Evolutionary conservation across 495 filamentous ascomycete species (phyloP).

Genomic region (Neurospora intermedia): DNA sequence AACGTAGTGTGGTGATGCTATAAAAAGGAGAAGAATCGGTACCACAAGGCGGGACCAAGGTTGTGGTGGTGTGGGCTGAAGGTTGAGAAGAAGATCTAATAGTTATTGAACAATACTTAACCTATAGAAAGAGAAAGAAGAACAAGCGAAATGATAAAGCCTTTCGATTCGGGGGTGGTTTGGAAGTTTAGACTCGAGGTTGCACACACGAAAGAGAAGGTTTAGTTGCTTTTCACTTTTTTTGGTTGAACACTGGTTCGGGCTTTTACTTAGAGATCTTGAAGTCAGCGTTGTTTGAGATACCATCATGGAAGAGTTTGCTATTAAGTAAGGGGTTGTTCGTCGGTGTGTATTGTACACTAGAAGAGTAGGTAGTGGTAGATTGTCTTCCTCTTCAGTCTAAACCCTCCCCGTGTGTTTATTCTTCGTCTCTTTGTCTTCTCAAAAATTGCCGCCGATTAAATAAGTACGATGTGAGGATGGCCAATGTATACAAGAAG

Average conservation of each 20-base stretch:
- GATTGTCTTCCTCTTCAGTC: neutral
- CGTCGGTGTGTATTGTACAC: neutral
- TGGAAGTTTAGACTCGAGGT: neutral
- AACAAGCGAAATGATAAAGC: neutral
- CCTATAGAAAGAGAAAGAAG: neutral
- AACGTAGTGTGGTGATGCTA: neutral
- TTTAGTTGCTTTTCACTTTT: neutral
- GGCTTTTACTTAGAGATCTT: neutral
- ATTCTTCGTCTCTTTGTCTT: neutral
- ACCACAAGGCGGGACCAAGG: neutral
- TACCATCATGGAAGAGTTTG: neutral
- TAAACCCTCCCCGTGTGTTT: neutral
- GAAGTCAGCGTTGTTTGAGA: neutral
- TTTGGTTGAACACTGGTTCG: neutral
- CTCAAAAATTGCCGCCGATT: neutral
- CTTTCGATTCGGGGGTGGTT: neutral
- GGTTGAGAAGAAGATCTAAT: neutral
- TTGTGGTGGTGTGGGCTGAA: neutral
- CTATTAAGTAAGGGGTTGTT: neutral
- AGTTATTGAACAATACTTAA: neutral
- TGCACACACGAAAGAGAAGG: neutral
- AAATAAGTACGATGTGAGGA: neutral
- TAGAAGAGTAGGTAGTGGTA: neutral
- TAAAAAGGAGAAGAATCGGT: neutral
- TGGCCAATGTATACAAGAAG: neutral